Percentiles rank a stretch among this genome's conserved stretches.
Evolutionary conservation across 2,329 filamentous ascomycete species (phyloP).

Genomic region (Diaporthe aspalathi): DNA sequence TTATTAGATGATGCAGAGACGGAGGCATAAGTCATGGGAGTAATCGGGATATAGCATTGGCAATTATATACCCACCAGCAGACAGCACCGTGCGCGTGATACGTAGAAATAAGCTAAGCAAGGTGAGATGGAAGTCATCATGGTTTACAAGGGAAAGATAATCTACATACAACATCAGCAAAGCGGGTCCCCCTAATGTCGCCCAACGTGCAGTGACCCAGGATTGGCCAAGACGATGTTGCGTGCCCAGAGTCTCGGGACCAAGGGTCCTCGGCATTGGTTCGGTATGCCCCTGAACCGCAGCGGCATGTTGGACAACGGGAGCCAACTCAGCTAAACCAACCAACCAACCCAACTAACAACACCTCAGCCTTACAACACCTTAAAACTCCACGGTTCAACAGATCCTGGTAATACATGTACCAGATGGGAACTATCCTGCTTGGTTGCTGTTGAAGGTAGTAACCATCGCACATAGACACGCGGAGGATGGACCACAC

Average conservation of each 20-base stretch:
- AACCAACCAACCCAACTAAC: background rate
- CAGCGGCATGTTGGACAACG: conserved; percentile 15
- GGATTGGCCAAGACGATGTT: conserved; percentile 10
- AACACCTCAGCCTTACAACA: conserved; percentile 2
- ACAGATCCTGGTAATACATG: background rate
- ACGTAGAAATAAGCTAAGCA: background rate
- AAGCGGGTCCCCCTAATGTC: background rate
- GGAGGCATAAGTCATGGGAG: background rate
- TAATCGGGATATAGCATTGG: background rate
- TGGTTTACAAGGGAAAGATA: background rate
- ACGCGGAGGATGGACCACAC: conserved; percentile 34
- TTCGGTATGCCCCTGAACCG: conserved; percentile 21
- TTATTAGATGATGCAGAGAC: background rate
- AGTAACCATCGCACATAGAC: conserved; percentile 12
- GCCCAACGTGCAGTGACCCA: background rate
- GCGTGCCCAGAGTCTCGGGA: conserved; percentile 25
- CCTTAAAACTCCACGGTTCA: background rate
- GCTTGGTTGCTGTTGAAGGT: conserved; percentile 16
- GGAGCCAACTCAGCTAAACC: background rate
- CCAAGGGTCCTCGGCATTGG: conserved; percentile 24
- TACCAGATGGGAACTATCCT: conserved; percentile 20
- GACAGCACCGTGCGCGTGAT: background rate
- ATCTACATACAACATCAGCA: conserved; percentile 16
- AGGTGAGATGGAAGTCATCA: background rate
- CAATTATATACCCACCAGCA: background rate